Percentiles rank a stretch among this genome's conserved stretches.
phyloP scores from a whole-genome alignment of 768 basidiomycete genomes.

The Tricholoma furcatifolium region DNA sequence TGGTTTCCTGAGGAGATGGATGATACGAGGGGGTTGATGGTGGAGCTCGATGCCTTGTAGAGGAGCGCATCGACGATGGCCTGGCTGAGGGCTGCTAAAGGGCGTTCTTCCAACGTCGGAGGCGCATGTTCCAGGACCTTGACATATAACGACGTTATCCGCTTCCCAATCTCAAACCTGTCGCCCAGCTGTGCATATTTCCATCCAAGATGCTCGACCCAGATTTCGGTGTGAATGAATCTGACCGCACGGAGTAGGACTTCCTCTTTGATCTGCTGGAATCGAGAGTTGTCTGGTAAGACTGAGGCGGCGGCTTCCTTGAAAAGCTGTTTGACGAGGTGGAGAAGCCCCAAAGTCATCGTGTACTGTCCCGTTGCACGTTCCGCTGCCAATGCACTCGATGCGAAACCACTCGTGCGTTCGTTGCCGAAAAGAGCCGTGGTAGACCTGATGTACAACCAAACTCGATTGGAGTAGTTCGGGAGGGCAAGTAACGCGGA shows the following conservation, averaged over 20 bases:
- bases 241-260: constrained; percentile 74
- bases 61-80: constrained; percentile 71
- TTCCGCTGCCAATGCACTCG: constrained; percentile 67
- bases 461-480: constrained; percentile 77
- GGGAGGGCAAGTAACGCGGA: constrained; percentile 74
- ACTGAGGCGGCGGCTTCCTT: constrained; percentile 66
- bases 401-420: constrained; percentile 52
- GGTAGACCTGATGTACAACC: constrained; percentile 85
- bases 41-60: constrained; percentile 72
- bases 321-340: constrained; percentile 74
- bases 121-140: constrained; percentile 65
- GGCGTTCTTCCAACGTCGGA: constrained; percentile 48
- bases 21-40: constrained; percentile 78
- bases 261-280: constrained; percentile 78
- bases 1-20: constrained; percentile 62
- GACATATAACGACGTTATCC: constrained; percentile 65
- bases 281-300: constrained; percentile 53
- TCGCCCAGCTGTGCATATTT: constrained; percentile 81
- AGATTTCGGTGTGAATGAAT: constrained; percentile 85
- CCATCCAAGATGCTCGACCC: constrained; percentile 86
- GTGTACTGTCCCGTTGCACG: constrained; percentile 74
- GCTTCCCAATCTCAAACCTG: constrained; percentile 77
- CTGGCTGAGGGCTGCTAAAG: constrained; percentile 60
- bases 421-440: constrained; percentile 72
- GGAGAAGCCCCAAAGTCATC: constrained; percentile 77